A percentile compares a stretch with the other conserved stretches of the same genome.
These are phyloP conservation scores for Syzygium jambos DNA, from an alignment of 345 rosid species.

Conservation along the genomic window DNA sequence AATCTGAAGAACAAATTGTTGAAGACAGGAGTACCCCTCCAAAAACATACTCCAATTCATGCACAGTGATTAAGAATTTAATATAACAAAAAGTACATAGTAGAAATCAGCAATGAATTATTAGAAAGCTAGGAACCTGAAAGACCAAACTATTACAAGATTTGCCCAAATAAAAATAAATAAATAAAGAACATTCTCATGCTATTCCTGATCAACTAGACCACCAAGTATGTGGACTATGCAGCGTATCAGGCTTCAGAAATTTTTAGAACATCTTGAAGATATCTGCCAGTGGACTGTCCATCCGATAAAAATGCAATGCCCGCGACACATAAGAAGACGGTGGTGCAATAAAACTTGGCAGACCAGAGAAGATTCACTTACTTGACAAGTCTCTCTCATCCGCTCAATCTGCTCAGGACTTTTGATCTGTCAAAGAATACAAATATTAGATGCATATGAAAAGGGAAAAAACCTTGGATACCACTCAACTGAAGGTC, in stretches of 20 bases:
- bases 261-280: neutral
- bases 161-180: neutral
- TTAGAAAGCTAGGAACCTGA: neutral
- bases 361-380: slow-evolving; percentile 3
- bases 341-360: neutral
- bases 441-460: neutral
- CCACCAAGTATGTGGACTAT: neutral
- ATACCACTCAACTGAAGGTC: neutral
- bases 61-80: neutral
- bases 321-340: neutral
- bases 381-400: slow-evolving; percentile 89
- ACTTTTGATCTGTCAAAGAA: slow-evolving; percentile 61
- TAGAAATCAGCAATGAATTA: neutral
- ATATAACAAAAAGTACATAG: neutral
- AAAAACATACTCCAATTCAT: neutral
- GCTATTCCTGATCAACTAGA: neutral
- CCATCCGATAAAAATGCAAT: neutral
- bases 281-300: neutral
- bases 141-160: neutral
- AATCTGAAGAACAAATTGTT: slow-evolving; percentile 28
- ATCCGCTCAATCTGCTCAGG: slow-evolving; percentile 76
- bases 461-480: neutral
- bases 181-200: neutral
- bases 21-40: neutral
- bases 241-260: neutral